A percentile compares a stretch with the other conserved stretches of the same genome.
Conservation (phyloP, 345 rosid species). For the Draba incana region DNA sequence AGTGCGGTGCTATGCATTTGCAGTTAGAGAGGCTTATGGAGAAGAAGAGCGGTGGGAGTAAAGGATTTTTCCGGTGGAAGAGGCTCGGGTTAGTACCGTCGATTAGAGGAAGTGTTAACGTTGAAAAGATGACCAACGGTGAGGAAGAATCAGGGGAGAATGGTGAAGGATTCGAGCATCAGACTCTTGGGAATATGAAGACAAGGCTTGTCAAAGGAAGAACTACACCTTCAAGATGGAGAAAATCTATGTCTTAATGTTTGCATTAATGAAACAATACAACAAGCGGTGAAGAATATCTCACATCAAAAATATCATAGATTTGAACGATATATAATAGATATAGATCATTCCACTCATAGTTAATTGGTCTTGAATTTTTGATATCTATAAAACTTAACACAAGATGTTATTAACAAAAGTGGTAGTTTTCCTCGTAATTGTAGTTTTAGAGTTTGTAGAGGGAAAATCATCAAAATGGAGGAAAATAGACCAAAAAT, state of each 20-base stretch:
- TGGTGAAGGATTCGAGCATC: constrained; percentile 49
- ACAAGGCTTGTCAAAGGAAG: constrained; percentile 58
- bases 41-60: constrained; percentile 79
- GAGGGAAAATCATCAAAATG: no score
- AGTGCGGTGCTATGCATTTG: constrained; percentile 61
- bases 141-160: constrained; percentile 45
- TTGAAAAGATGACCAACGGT: constrained; percentile 41
- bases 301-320: no score
- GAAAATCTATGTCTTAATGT: constrained; percentile 59
- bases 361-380: no score
- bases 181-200: constrained; percentile 70
- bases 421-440: no score
- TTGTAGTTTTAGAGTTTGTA: no score
- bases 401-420: no score
- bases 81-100: constrained; percentile 63
- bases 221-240: constrained; percentile 60
- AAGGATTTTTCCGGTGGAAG: constrained; percentile 82
- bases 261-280: constrained; percentile 2
- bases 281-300: no score
- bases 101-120: constrained; percentile 43
- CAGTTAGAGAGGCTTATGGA: constrained; percentile 74
- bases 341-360: no score
- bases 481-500: no score
- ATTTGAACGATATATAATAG: no score
- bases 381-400: no score